These are phyloP conservation scores for Parathielavia appendiculata DNA, from an alignment of 495 filamentous ascomycete species.

Conservation along the genomic window DNA sequence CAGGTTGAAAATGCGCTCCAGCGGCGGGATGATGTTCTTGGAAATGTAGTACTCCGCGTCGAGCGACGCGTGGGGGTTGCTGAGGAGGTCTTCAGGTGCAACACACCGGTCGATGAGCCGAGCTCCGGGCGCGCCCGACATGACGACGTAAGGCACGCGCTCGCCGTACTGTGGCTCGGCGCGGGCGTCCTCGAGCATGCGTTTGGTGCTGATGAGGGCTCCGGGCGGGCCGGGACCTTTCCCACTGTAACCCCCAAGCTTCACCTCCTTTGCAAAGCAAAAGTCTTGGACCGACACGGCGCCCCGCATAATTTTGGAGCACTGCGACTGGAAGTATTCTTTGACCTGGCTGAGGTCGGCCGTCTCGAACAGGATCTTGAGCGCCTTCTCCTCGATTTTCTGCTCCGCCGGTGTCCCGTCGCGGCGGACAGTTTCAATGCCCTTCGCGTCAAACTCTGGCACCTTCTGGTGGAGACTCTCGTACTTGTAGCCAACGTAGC, in stretches of 20 bases:
- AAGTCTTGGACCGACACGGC: conserved; percentile 90
- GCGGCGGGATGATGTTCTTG: conserved; percentile 90
- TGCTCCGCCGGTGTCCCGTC: conserved; percentile 95
- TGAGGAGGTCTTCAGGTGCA: conserved; percentile 74
- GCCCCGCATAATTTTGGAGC: conserved; percentile 87
- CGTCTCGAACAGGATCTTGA: conserved; percentile 80
- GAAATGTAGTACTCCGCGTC: conserved; percentile 95
- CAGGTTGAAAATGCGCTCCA: conserved; percentile 95
- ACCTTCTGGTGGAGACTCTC: conserved; percentile 69
- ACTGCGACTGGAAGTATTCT: conserved; percentile 83
- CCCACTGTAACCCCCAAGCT: conserved; percentile 83
- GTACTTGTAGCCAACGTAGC: conserved; percentile 97
- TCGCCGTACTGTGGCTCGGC: conserved; percentile 93
- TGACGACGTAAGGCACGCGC: conserved; percentile 88
- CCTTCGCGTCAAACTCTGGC: conserved; percentile 95
- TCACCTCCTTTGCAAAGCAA: conserved; percentile 87
- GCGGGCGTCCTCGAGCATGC: conserved; percentile 79
- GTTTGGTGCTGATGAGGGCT: conserved; percentile 75
- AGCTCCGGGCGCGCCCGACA: conserved; percentile 80
- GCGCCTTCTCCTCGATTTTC: conserved; percentile 92
- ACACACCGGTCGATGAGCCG: conserved; percentile 87
- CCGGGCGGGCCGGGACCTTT: conserved; percentile 71
- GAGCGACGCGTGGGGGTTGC: conserved; percentile 70
- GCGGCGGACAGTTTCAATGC: conserved; percentile 91
- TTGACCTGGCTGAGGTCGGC: conserved; percentile 88